Percentiles rank a stretch among this genome's conserved stretches.
phyloP scores from a whole-genome alignment of 352 stramenopile species.

The Globisporangium barbulae region DNA sequence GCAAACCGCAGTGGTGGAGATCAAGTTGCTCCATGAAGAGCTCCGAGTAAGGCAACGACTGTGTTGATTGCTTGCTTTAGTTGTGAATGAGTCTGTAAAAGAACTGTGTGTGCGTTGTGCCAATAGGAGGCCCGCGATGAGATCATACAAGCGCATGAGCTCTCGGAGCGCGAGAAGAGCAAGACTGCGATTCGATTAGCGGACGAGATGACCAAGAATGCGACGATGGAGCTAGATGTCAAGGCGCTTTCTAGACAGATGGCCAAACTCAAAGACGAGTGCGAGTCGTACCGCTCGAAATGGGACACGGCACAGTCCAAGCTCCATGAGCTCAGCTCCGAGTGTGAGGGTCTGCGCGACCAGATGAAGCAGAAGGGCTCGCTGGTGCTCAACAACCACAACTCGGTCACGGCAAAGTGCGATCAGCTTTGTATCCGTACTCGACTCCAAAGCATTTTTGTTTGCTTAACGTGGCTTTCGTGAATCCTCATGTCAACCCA shows the following conservation, averaged over 20 bases:
- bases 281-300: conserved; percentile 41
- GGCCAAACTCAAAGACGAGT: conserved; percentile 43
- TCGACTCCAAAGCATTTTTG: no score
- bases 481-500: conserved; percentile 11
- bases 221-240: conserved; percentile 51
- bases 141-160: conserved; percentile 32
- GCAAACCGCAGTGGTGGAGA: conserved; percentile 48
- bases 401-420: conserved; percentile 49
- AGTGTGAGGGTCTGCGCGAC: conserved; percentile 57
- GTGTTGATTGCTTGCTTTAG: neutral
- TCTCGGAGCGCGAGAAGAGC: conserved; percentile 33
- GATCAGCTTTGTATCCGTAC: neutral
- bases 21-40: conserved; percentile 60
- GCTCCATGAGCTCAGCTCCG: conserved; percentile 41
- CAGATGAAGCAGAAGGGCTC: conserved; percentile 76
- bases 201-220: conserved; percentile 39
- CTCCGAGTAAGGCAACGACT: conserved; percentile 33
- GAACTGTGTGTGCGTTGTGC: neutral
- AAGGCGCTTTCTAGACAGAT: conserved; percentile 51
- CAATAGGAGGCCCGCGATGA: conserved; percentile 55
- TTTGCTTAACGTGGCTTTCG: neutral
- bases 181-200: conserved; percentile 43
- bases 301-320: conserved; percentile 60
- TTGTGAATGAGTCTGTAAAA: no score
- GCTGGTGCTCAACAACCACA: conserved; percentile 61